Evolutionary conservation across 148 eudicot genomes (phyloP).

Genomic region (Arbutus unedo): DNA sequence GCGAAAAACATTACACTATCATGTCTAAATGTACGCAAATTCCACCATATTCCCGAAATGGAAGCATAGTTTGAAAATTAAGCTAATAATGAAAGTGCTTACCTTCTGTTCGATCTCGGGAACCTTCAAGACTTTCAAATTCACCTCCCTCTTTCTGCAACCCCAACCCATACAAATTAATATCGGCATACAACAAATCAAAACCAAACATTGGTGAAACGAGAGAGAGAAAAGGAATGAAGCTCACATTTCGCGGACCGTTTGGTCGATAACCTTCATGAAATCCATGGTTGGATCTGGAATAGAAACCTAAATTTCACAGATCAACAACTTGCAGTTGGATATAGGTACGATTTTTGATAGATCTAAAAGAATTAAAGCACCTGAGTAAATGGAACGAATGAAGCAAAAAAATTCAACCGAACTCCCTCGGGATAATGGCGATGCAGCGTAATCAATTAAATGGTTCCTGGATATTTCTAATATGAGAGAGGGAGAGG

Average conservation of each 20-base stretch:
- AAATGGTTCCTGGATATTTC: not conserved
- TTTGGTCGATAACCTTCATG: constrained; percentile 96
- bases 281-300: constrained; percentile 71
- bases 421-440: not conserved
- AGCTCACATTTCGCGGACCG: constrained; percentile 86
- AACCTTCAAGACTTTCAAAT: constrained; percentile 98
- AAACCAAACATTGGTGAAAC: not conserved
- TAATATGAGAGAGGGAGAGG: not conserved
- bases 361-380: constrained; percentile 18
- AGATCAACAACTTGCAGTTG: constrained; percentile 13
- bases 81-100: not conserved
- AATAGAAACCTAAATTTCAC: not conserved
- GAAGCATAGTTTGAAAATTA: not conserved
- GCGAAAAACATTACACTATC: not conserved
- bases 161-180: not conserved
- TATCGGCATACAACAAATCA: not conserved
- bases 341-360: not conserved
- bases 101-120: constrained; percentile 99
- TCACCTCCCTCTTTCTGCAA: constrained; percentile 91
- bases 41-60: not conserved
- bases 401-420: not conserved
- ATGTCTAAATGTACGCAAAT: not conserved
- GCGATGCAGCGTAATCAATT: not conserved
- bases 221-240: not conserved
- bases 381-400: not conserved